These are phyloP conservation scores for Byssochlamys sp. DNA, from an alignment of 2,329 filamentous ascomycete species.

Conservation along the genomic window DNA sequence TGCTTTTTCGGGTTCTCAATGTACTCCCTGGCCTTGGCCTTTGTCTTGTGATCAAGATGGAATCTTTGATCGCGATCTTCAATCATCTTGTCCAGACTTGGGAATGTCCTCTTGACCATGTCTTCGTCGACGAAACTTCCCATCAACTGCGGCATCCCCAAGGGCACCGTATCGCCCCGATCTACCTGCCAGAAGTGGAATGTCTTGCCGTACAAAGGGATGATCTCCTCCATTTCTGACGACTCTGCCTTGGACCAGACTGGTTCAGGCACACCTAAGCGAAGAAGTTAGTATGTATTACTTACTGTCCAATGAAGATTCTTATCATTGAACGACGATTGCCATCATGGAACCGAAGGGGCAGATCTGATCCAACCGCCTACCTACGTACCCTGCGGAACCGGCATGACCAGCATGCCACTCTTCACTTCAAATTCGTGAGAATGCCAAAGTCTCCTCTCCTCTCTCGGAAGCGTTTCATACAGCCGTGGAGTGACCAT, in stretches of 20 bases:
- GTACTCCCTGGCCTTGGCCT: constrained; percentile 44
- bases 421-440: constrained; percentile 65
- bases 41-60: constrained; percentile 42
- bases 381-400: constrained; percentile 28
- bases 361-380: too few relatives aligned
- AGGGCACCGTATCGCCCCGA: constrained; percentile 54
- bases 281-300: constrained; percentile 18
- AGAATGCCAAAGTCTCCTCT: constrained; percentile 15
- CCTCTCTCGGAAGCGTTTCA: neutral
- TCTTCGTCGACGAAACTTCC: constrained; percentile 42
- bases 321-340: too few relatives aligned
- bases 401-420: constrained; percentile 71
- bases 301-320: neutral
- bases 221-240: constrained; percentile 67
- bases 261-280: constrained; percentile 36
- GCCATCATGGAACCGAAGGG: too few relatives aligned
- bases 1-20: constrained; percentile 33
- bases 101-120: constrained; percentile 14
- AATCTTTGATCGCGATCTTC: constrained; percentile 47
- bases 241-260: constrained; percentile 70
- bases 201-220: constrained; percentile 69
- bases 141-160: constrained; percentile 56
- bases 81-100: constrained; percentile 29
- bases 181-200: constrained; percentile 85
- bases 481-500: constrained; percentile 51